Percentiles rank a stretch among this genome's conserved stretches.
Evolutionary conservation across 2,329 filamentous ascomycete genomes (phyloP).

Genomic region (Nemania abortiva): DNA sequence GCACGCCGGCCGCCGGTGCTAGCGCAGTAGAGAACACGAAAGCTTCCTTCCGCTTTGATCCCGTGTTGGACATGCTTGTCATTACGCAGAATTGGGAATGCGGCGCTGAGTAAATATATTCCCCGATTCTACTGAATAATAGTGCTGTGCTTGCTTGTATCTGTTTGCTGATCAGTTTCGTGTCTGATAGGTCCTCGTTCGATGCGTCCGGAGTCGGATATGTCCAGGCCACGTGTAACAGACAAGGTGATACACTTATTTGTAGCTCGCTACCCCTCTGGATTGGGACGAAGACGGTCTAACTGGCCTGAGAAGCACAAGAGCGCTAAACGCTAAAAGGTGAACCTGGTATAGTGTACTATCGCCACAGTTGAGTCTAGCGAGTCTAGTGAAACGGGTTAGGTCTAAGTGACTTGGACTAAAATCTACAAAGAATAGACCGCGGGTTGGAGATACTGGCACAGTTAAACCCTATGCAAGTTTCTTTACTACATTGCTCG

Average conservation of each 20-base stretch:
- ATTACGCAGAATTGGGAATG: slow-evolving; percentile 50
- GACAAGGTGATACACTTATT: slow-evolving; percentile 47
- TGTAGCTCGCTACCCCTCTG: slow-evolving; percentile 51
- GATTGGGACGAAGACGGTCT: slow-evolving; percentile 48
- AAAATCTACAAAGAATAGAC: not conserved
- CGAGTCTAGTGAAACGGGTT: not conserved
- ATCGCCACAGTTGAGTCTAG: too few relatives aligned
- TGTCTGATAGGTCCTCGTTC: slow-evolving; percentile 41
- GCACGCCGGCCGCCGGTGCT: slow-evolving; percentile 35
- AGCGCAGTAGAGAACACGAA: slow-evolving; percentile 33
- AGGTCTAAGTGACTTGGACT: not conserved
- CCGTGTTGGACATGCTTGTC: slow-evolving; percentile 46
- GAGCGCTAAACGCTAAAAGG: not conserved
- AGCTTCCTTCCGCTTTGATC: slow-evolving; percentile 49
- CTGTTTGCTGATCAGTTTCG: slow-evolving; percentile 5
- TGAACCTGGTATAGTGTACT: not conserved
- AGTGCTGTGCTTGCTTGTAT: not conserved
- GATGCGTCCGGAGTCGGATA: slow-evolving; percentile 48
- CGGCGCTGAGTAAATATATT: slow-evolving; percentile 47
- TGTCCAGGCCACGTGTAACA: slow-evolving; percentile 50
- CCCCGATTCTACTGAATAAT: not conserved
- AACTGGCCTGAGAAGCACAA: not conserved
- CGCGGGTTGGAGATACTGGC: not conserved
- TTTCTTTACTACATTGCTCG: not conserved
- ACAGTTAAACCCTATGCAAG: not conserved